phyloP scores from a whole-genome alignment of 495 filamentous ascomycete species.

The Talaromyces stipitatus region DNA sequence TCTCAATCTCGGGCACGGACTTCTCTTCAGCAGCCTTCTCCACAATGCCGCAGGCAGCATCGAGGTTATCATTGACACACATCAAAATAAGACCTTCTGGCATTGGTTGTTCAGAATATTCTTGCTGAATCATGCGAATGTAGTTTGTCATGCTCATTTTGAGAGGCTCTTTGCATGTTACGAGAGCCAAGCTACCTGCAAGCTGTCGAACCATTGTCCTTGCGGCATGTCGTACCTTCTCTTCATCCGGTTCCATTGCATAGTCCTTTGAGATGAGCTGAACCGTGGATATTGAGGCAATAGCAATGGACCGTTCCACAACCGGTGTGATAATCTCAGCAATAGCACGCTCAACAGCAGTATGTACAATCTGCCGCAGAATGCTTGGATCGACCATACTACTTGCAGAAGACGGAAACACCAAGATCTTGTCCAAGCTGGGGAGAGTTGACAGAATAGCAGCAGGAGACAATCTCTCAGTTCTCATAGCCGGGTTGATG shows the following conservation, averaged over 20 bases:
- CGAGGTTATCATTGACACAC: conserved; percentile 97
- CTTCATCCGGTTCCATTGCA: conserved; percentile 83
- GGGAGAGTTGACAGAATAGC: conserved; percentile 69
- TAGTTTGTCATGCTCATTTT: conserved; percentile 95
- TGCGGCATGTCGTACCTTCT: conserved; percentile 72
- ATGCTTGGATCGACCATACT: conserved; percentile 60
- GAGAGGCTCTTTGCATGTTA: conserved; percentile 97
- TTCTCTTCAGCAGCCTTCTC: conserved; percentile 92
- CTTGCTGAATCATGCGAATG: conserved; percentile 68
- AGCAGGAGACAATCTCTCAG: conserved; percentile 63
- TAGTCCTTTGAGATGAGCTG: conserved; percentile 96
- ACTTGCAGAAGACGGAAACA: conserved; percentile 68
- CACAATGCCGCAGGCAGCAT: conserved; percentile 83
- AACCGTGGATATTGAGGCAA: conserved; percentile 89
- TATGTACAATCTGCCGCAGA: conserved; percentile 74
- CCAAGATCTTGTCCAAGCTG: conserved; percentile 64
- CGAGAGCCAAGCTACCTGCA: conserved; percentile 84
- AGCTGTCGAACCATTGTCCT: conserved; percentile 88
- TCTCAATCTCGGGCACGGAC: conserved; percentile 87
- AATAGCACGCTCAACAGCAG: conserved; percentile 77
- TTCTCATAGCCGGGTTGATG: conserved; percentile 59
- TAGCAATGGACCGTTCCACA: conserved; percentile 93
- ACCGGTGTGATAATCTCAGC: conserved; percentile 94
- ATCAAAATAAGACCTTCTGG: conserved; percentile 88
- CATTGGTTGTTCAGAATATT: conserved; percentile 64